Percentiles rank a stretch among this genome's conserved stretches.
phyloP scores from a whole-genome alignment of 257 asterid genomes.

The Solanum pimpinellifolium region DNA sequence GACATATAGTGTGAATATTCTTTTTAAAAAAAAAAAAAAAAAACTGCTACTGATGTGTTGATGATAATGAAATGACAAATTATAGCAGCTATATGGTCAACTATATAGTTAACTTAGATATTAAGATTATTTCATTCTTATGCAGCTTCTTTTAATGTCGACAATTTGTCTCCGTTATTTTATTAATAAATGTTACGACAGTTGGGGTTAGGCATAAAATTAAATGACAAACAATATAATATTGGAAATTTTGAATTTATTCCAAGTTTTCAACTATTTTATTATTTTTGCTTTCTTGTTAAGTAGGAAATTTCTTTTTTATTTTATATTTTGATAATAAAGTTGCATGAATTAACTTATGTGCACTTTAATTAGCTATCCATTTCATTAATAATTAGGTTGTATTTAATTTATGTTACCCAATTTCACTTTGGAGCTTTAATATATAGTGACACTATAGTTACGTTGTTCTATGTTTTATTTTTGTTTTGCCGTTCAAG shows the following conservation, averaged over 20 bases:
- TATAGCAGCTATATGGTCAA: background rate
- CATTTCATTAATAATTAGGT: too few relatives aligned
- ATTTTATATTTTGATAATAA: too few relatives aligned
- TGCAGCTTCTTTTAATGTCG: background rate
- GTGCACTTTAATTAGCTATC: background rate
- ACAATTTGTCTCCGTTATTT: background rate
- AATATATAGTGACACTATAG: background rate
- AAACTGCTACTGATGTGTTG: background rate
- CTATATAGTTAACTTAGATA: background rate
- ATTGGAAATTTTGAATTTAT: background rate
- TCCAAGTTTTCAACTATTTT: background rate
- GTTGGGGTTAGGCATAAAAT: background rate
- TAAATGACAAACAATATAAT: too few relatives aligned
- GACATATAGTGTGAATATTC: background rate
- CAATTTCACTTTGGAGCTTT: background rate
- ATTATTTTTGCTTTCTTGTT: too few relatives aligned
- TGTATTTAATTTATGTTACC: background rate
- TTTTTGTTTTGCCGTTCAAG: background rate
- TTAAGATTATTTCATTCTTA: background rate
- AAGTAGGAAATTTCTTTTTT: too few relatives aligned
- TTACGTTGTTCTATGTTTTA: background rate
- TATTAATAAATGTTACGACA: background rate
- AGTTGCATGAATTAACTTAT: background rate
- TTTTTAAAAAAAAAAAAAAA: background rate
- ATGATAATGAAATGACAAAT: background rate